phyloP scores from a whole-genome alignment of 2,329 filamentous ascomycete genomes.

The Sporothrix pallida region DNA sequence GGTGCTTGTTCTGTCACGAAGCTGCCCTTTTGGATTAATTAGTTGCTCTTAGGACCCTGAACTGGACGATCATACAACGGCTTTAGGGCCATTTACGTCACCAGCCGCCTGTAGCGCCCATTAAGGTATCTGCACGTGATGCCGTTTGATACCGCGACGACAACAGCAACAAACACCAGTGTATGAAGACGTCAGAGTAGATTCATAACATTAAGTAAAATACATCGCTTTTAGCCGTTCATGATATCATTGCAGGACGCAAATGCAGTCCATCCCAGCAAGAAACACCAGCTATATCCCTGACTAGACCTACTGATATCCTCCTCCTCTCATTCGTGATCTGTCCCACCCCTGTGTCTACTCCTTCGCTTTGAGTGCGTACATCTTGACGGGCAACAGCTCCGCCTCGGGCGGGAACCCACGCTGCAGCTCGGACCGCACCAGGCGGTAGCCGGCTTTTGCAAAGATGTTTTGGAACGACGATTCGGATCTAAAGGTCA shows the following conservation, averaged over 20 bases:
- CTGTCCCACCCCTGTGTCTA: neutral
- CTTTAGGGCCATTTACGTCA: neutral
- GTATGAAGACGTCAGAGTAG: neutral
- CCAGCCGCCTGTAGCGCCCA: neutral
- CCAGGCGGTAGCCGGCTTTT: constrained; percentile 69
- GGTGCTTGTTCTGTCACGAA: too few species aligned
- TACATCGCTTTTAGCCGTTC: neutral
- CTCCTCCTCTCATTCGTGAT: neutral
- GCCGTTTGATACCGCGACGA: neutral
- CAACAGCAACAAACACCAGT: neutral
- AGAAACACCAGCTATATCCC: neutral
- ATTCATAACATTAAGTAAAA: neutral
- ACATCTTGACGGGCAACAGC: constrained; percentile 77
- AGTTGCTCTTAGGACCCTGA: neutral
- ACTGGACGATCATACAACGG: constrained; percentile 8
- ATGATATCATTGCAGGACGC: neutral
- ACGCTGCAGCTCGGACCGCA: constrained; percentile 73
- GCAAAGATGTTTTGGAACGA: constrained; percentile 75
- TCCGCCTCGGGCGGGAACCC: constrained; percentile 66
- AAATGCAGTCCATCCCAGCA: too few species aligned
- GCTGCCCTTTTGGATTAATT: too few species aligned
- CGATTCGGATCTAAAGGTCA: constrained; percentile 61
- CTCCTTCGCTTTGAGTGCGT: constrained; percentile 67
- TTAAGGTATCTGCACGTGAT: neutral
- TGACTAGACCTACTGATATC: neutral